A percentile compares a stretch with the other conserved stretches of the same genome.
phyloP scores from a whole-genome alignment of 306 rosid genomes.

The Potentilla sterilis region DNA sequence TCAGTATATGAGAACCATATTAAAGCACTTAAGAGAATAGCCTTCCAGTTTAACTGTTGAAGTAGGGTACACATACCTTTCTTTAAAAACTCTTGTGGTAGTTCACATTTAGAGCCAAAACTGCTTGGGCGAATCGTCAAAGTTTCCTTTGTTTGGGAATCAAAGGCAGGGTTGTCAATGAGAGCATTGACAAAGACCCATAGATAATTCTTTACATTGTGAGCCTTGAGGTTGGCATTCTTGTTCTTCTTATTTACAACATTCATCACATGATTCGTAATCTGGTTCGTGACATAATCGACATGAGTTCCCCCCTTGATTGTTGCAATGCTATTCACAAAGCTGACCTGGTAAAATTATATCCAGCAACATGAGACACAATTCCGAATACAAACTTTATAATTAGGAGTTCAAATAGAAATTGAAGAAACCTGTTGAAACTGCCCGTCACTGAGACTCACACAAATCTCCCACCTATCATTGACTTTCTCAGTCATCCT shows the following conservation, averaged over 20 bases:
- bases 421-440: slow-evolving; percentile 75
- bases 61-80: slow-evolving; percentile 45
- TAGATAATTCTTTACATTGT: slow-evolving; percentile 81
- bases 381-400: neutral
- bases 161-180: slow-evolving; percentile 95
- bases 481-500: slow-evolving; percentile 68
- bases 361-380: neutral
- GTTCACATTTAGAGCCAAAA: slow-evolving; percentile 87
- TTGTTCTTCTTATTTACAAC: slow-evolving; percentile 88
- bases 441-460: slow-evolving; percentile 86
- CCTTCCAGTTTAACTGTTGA: neutral
- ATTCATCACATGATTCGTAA: slow-evolving; percentile 69
- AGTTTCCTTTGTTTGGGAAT: slow-evolving; percentile 95
- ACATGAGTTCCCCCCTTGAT: slow-evolving; percentile 98
- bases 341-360: slow-evolving; percentile 66
- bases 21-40: neutral
- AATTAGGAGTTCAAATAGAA: slow-evolving; percentile 13
- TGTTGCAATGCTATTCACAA: slow-evolving; percentile 79
- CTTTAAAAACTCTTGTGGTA: slow-evolving; percentile 67
- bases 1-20: slow-evolving; percentile 8
- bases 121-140: slow-evolving; percentile 75
- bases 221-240: slow-evolving; percentile 87
- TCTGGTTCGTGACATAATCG: slow-evolving; percentile 74
- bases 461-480: slow-evolving; percentile 92
- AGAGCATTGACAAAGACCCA: slow-evolving; percentile 97